Evolutionary conservation across 768 basidiomycete genomes (phyloP).

Genomic region (Macrocybe gigantea): DNA sequence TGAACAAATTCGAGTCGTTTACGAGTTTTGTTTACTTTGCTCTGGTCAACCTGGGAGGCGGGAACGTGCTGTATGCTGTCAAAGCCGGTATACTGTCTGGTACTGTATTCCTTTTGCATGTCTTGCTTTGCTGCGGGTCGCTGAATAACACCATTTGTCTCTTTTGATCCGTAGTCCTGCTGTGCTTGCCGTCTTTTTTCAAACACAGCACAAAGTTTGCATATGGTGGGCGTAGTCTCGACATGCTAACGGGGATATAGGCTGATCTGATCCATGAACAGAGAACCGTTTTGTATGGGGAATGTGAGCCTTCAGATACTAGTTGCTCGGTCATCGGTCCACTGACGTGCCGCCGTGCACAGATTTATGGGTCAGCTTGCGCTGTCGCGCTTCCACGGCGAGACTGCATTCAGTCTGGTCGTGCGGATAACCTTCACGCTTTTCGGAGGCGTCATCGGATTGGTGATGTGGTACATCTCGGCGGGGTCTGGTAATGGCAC

Average conservation of each 20-base stretch:
- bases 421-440: constrained; percentile 62
- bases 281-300: constrained; percentile 69
- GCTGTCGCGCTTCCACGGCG: constrained; percentile 65
- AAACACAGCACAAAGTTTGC: constrained; percentile 50
- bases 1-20: constrained; percentile 47
- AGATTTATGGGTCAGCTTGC: constrained; percentile 77
- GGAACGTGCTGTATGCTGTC: constrained; percentile 63
- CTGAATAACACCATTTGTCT: background rate
- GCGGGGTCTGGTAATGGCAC: constrained; percentile 50
- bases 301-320: constrained; percentile 34
- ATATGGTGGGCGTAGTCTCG: constrained; percentile 37
- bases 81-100: constrained; percentile 66
- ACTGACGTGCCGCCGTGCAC: background rate
- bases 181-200: constrained; percentile 57
- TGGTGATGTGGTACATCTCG: constrained; percentile 72
- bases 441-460: constrained; percentile 55
- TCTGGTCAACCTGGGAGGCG: constrained; percentile 36
- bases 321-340: background rate
- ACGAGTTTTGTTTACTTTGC: constrained; percentile 40
- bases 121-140: background rate
- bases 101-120: constrained; percentile 14
- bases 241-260: background rate
- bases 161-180: constrained; percentile 32
- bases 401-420: constrained; percentile 63
- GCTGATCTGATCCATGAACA: constrained; percentile 14